Evolutionary conservation across 208 protist species (phyloP).

Genomic region (Acanthamoeba pearcei): DNA sequence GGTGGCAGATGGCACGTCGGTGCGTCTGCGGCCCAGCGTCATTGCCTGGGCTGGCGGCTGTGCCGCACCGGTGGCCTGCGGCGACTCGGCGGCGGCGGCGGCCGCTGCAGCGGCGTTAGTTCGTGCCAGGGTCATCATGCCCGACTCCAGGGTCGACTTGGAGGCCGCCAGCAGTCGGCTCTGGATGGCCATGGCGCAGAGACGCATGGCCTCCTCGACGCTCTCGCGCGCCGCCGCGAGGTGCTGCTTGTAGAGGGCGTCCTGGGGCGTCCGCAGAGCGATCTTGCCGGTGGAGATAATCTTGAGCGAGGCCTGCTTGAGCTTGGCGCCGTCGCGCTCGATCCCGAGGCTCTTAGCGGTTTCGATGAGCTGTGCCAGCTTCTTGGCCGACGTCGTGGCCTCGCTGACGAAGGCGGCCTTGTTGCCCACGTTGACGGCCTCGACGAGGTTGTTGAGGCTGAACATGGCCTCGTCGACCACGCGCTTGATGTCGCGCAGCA

Average conservation of each 20-base stretch:
- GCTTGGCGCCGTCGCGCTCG: conserved; percentile 65
- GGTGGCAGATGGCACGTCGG: background rate
- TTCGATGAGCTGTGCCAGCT: conserved; percentile 70
- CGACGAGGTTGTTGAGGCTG: conserved; percentile 20
- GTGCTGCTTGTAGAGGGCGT: conserved; percentile 58
- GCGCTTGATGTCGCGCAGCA: conserved; percentile 36
- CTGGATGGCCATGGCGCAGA: conserved; percentile 71
- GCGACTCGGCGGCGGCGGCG: no score
- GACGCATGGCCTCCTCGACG: conserved; percentile 46
- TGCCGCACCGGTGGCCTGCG: no score
- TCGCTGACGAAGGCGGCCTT: conserved; percentile 67
- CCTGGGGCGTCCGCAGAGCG: conserved; percentile 46
- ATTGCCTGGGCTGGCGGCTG: background rate
- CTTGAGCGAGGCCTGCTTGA: conserved; percentile 74
- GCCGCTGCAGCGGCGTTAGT: background rate
- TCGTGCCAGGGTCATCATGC: background rate
- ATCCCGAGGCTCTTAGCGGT: conserved; percentile 62
- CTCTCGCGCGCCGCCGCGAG: background rate
- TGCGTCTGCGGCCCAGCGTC: no score
- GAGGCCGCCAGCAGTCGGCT: conserved; percentile 10
- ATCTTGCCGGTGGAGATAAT: conserved; percentile 68
- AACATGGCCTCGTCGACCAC: conserved; percentile 14
- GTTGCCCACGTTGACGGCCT: conserved; percentile 56
- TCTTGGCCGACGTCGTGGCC: conserved; percentile 60
- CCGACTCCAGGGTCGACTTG: conserved; percentile 12